phyloP scores from a whole-genome alignment of 2,329 filamentous ascomycete genomes.

The Penicillium polonicum region DNA sequence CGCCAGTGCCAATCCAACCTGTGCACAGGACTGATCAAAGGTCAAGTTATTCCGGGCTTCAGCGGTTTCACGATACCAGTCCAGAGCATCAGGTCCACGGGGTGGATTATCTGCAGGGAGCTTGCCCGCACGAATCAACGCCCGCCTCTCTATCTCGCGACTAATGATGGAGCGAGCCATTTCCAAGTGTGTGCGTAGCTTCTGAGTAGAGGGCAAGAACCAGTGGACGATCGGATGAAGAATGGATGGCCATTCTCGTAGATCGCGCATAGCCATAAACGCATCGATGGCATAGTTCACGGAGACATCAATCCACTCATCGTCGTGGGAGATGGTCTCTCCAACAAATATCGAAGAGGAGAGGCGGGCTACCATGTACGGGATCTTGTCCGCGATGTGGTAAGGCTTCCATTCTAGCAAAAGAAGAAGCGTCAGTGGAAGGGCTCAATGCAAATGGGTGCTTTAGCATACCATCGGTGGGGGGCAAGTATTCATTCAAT shows the following conservation, averaged over 20 bases:
- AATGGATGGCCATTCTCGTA: slow-evolving; percentile 45
- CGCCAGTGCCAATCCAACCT: slow-evolving; percentile 32
- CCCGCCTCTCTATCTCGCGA: slow-evolving; percentile 25
- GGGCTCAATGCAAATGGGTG: background rate
- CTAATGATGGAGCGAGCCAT: slow-evolving; percentile 39
- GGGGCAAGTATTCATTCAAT: slow-evolving; percentile 25
- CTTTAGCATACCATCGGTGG: slow-evolving; percentile 25
- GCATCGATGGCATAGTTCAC: slow-evolving; percentile 27
- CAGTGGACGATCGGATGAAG: slow-evolving; percentile 47
- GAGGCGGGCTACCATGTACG: slow-evolving; percentile 54
- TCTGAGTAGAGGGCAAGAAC: slow-evolving; percentile 45
- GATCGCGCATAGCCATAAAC: slow-evolving; percentile 33
- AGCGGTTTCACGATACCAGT: slow-evolving; percentile 29
- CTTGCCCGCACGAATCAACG: slow-evolving; percentile 23
- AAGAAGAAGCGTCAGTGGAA: slow-evolving; percentile 11
- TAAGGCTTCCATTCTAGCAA: slow-evolving; percentile 54
- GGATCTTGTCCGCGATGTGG: slow-evolving; percentile 53
- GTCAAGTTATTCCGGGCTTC: slow-evolving; percentile 5
- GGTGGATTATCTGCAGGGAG: slow-evolving; percentile 15
- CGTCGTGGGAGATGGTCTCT: slow-evolving; percentile 21
- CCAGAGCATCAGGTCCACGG: slow-evolving; percentile 27
- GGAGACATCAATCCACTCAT: slow-evolving; percentile 29
- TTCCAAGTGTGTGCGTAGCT: slow-evolving; percentile 39
- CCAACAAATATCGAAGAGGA: slow-evolving; percentile 44
- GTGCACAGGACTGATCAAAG: slow-evolving; percentile 19